Conservation (phyloP, 192 early-diverging fungal genomes). For the Coemansia sp. region DNA sequence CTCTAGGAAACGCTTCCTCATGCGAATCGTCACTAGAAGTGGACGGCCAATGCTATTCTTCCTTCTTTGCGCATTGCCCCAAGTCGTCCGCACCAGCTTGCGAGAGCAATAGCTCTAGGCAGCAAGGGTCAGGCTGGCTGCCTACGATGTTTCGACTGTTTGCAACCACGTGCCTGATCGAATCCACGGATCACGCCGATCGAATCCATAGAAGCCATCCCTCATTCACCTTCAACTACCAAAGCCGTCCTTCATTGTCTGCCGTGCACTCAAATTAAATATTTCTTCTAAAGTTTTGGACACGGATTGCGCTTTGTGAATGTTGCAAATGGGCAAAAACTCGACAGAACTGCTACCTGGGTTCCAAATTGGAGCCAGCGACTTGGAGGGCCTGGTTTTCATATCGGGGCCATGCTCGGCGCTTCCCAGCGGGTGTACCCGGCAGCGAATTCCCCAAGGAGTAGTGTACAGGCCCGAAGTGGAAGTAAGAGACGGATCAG, state of each 20-base stretch:
- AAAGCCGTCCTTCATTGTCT: background rate
- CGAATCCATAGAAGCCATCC: too few species aligned
- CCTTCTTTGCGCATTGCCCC: too few species aligned
- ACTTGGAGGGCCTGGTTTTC: slow-evolving; percentile 34
- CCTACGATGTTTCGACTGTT: too few species aligned
- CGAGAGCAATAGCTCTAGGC: too few species aligned
- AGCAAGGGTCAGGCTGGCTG: too few species aligned
- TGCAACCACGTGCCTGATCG: too few species aligned
- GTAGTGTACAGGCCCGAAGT: slow-evolving; percentile 31
- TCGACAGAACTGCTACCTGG: background rate
- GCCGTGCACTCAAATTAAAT: background rate
- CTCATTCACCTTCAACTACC: background rate
- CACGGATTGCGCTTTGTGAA: background rate
- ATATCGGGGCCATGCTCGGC: slow-evolving; percentile 21
- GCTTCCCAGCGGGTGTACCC: slow-evolving; percentile 17
- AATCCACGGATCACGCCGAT: too few species aligned
- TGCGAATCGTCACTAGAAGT: too few species aligned
- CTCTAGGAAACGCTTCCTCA: too few species aligned
- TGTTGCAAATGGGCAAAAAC: background rate
- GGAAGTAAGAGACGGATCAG: slow-evolving; percentile 26
- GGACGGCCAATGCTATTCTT: too few species aligned
- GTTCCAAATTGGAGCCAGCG: slow-evolving; percentile 11
- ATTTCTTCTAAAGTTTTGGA: background rate
- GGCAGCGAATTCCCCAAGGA: background rate
- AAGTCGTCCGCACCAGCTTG: too few species aligned